Evolutionary conservation across 352 stramenopile species (phyloP), one percentile per base, ranked within the genome.

Genomic region (Phytophthora pinifolia): DNA sequence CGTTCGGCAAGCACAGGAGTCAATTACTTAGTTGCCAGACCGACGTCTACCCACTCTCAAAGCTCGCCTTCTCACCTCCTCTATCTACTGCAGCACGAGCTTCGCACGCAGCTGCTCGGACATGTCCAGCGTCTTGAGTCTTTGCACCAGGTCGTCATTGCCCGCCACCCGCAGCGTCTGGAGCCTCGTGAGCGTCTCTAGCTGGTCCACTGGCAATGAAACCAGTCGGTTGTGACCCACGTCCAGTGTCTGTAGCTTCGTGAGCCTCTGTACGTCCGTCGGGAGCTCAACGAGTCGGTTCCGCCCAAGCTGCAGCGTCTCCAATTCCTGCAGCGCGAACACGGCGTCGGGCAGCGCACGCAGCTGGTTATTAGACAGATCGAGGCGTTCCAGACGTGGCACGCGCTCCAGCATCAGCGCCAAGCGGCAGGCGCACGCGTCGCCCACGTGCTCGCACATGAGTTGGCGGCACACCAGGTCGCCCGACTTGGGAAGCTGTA

Each of bases 391-490:
- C 25, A 97, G 67, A 34, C 68, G 57, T 15, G 86, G 82, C 13
- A 88, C 68, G 31, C 82, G 80, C 65, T 92, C 83, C 10, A 95
- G 71, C 20, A 84, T 78, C 8, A 92, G 65, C 53, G 86, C 77
- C 34, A 97, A 67, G 50, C 82, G 77, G 67, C 89, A 97, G 27
- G 83, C 67, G 56, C 89, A 97, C 9, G 86, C 78, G 46, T 82
- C 76, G 22, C 89, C 88, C 22, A 97, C 68, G 67, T 94, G 83
- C 59, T 95, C 83, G 62, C 89, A 97, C 89, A 97, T 96, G 43
- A 97, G 70, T 56, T 97, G 96, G 31, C 76, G 80, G 67, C 89
- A 97, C n/a, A 95, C 54, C 35, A 97, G 67, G 65, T 97, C 89
- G n/a, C 70, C 50, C 18, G 86, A 96, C 42, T 65, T 62, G n/a